Conservation (phyloP, 345 rosid species). For the Euphorbia lathyris region DNA sequence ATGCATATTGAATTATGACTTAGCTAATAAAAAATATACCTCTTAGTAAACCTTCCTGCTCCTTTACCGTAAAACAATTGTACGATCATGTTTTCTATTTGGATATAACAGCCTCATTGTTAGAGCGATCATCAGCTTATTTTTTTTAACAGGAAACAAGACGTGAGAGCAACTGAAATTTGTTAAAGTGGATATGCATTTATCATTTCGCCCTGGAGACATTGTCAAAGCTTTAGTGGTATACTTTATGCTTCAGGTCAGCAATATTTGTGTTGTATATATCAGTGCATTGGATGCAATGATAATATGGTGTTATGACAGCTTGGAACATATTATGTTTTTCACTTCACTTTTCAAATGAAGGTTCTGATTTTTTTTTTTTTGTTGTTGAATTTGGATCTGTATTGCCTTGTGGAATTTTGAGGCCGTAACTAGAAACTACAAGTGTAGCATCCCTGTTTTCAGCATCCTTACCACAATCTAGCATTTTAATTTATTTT, state of each 20-base stretch:
- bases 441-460: background rate
- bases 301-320: background rate
- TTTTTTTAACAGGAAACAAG: constrained; percentile 66
- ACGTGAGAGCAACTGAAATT: constrained; percentile 92
- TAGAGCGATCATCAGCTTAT: too few species aligned
- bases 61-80: background rate
- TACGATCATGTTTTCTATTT: background rate
- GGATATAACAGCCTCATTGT: background rate
- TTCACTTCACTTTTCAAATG: background rate
- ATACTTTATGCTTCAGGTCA: constrained; percentile 45
- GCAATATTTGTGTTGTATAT: background rate
- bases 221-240: constrained; percentile 84
- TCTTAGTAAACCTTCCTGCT: background rate
- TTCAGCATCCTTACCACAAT: background rate
- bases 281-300: background rate
- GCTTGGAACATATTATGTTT: background rate
- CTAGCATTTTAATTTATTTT: background rate
- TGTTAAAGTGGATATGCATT: constrained; percentile 87
- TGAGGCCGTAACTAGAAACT: background rate
- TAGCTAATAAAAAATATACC: background rate
- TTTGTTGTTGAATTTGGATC: background rate
- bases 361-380: too few species aligned
- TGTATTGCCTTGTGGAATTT: background rate
- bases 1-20: background rate
- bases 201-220: constrained; percentile 80